phyloP scores from a whole-genome alignment of 2,329 filamentous ascomycete species.

The Paracoccidioides brasiliensis region DNA sequence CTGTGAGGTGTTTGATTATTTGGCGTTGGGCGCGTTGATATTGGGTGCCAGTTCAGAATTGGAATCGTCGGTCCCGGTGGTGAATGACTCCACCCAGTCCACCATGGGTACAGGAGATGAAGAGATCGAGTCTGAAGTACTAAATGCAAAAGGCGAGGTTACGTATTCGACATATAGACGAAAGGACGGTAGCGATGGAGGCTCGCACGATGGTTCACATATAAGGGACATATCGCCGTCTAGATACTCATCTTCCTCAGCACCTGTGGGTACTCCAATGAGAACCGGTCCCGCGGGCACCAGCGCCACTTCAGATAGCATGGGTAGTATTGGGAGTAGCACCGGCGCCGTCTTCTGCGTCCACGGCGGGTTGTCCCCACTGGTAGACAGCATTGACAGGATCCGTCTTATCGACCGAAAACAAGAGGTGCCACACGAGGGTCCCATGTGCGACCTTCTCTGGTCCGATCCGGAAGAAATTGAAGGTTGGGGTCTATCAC shows the following conservation, averaged over 20 bases:
- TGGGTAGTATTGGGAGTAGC: conserved; percentile 34
- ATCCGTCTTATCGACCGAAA: conserved; percentile 91
- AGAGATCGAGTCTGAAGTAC: conserved; percentile 83
- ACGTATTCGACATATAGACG: conserved; percentile 44
- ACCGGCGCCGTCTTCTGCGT: conserved; percentile 84
- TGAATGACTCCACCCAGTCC: conserved; percentile 34
- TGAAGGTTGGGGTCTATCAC: conserved; percentile 89
- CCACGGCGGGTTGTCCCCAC: conserved; percentile 79
- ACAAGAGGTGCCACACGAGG: conserved; percentile 96
- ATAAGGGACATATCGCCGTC: conserved; percentile 27
- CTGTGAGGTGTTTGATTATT: conserved; percentile 98
- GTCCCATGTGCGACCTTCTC: conserved; percentile 94
- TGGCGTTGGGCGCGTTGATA: conserved; percentile 96
- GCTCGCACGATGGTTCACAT: conserved; percentile 22
- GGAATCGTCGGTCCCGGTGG: conserved; percentile 43
- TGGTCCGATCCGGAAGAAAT: conserved; percentile 99
- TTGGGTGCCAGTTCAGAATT: conserved; percentile 64
- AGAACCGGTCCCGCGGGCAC: conserved; percentile 65
- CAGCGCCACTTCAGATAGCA: conserved; percentile 58
- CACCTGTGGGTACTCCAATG: conserved; percentile 31
- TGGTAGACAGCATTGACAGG: conserved; percentile 89
- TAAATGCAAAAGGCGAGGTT: conserved; percentile 69
- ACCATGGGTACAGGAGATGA: conserved; percentile 44
- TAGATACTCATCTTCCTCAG: conserved; percentile 29
- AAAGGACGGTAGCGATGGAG: conserved; percentile 19